These are phyloP conservation scores for Metroxylon sagu DNA, from an alignment of 176 grass and related monocot genomes.

Conservation along the genomic window DNA sequence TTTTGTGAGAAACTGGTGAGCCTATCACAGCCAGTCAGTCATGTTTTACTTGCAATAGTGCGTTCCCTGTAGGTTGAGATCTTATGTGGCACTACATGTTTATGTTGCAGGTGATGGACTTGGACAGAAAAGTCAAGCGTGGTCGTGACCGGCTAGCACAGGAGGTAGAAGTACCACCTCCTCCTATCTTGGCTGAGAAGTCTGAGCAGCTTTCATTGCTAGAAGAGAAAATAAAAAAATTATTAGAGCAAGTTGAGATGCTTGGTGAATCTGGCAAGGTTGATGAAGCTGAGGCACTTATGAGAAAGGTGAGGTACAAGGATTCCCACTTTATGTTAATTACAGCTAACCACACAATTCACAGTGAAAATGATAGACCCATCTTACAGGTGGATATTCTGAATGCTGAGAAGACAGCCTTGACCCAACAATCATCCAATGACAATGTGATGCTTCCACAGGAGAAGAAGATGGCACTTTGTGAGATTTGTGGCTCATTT, in stretches of 20 bases:
- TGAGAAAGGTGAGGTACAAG: conserved; percentile 50
- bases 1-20: conserved; percentile 88
- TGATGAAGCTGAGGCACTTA: conserved; percentile 93
- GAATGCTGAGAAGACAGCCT: conserved; percentile 66
- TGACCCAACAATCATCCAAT: conserved; percentile 50
- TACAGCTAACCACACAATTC: background rate
- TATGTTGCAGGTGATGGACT: conserved; percentile 58
- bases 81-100: background rate
- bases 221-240: conserved; percentile 88
- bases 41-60: too few relatives aligned
- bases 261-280: conserved; percentile 91
- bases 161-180: conserved; percentile 44
- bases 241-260: conserved; percentile 77
- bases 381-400: conserved; percentile 56
- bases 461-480: conserved; percentile 95
- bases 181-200: conserved; percentile 37
- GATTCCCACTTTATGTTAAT: background rate
- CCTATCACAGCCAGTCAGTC: conserved; percentile 1
- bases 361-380: conserved; percentile 14
- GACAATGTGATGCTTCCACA: conserved; percentile 62
- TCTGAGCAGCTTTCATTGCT: conserved; percentile 50
- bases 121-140: conserved; percentile 83
- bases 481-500: conserved; percentile 88
- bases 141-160: conserved; percentile 68
- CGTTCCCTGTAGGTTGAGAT: too few relatives aligned